These are phyloP conservation scores for Phalaenopsis aphrodite DNA, from an alignment of 106 monocot genomes.

Conservation along the genomic window DNA sequence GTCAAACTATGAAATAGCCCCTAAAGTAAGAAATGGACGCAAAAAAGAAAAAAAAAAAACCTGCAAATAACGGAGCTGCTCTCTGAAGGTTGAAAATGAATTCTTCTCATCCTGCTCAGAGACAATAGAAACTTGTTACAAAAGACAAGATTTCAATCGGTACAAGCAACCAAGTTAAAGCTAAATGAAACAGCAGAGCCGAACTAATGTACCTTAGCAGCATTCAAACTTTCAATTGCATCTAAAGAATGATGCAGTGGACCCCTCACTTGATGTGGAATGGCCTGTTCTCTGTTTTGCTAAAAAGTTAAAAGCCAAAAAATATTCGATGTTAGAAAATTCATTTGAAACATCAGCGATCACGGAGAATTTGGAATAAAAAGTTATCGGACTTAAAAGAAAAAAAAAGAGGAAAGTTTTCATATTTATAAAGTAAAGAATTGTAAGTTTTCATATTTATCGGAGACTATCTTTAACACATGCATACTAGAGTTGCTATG, in stretches of 20 bases:
- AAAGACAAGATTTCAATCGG: not conserved
- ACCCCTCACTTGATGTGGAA: slow-evolving; percentile 59
- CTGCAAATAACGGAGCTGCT: slow-evolving; percentile 79
- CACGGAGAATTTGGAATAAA: not conserved
- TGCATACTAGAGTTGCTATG: not conserved
- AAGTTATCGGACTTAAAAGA: not conserved
- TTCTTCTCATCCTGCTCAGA: slow-evolving; percentile 57
- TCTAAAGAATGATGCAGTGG: slow-evolving; percentile 43
- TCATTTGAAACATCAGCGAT: not conserved
- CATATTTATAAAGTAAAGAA: not conserved
- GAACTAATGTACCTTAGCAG: slow-evolving; percentile 33
- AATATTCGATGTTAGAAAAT: not conserved
- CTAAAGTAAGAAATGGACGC: not conserved
- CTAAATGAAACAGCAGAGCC: too few relatives aligned
- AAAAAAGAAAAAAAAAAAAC: slow-evolving; percentile 17
- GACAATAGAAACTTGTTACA: slow-evolving; percentile 6
- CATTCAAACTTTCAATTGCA: slow-evolving; percentile 47
- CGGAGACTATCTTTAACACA: not conserved
- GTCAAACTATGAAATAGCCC: slow-evolving; percentile 9
- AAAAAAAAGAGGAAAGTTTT: not conserved
- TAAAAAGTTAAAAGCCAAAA: slow-evolving; percentile 15
- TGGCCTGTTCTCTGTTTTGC: slow-evolving; percentile 44
- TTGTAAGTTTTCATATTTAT: too few relatives aligned
- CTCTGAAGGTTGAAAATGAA: slow-evolving; percentile 76
- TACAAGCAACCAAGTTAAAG: too few relatives aligned